Evolutionary conservation across 306 rosid genomes (phyloP).

Genomic region (Prunus persica): DNA sequence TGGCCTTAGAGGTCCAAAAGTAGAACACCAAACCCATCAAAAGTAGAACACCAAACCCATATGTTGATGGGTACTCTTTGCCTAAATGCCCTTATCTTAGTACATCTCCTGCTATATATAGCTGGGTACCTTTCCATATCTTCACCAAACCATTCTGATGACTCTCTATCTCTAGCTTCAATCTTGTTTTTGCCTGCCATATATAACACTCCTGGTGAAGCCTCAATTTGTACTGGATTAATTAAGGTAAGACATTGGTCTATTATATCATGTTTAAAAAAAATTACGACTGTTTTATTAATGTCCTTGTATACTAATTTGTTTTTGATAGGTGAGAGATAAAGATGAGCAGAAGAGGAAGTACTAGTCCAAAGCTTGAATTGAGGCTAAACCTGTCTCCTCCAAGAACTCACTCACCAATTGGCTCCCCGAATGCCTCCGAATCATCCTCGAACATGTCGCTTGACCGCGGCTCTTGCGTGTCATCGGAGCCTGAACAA

Average conservation of each 20-base stretch:
- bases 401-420: not conserved
- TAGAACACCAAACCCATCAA: not conserved
- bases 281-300: too few species aligned
- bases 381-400: slow-evolving; percentile 5
- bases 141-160: not conserved
- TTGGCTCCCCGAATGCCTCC: not conserved
- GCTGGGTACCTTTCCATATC: not conserved
- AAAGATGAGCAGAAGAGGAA: not conserved
- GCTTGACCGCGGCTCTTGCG: not conserved
- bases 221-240: not conserved
- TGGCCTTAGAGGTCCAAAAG: not conserved
- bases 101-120: not conserved
- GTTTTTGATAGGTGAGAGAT: not conserved
- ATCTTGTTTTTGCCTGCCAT: not conserved
- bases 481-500: not conserved
- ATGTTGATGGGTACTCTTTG: not conserved
- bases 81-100: too few species aligned
- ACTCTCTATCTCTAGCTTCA: not conserved
- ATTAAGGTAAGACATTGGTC: not conserved
- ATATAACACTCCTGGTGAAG: too few species aligned
- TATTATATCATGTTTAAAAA: not conserved
- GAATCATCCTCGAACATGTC: not conserved
- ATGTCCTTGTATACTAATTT: not conserved
- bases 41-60: not conserved
- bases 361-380: not conserved